Evolutionary conservation across 2,329 filamentous ascomycete genomes (phyloP).

Genomic region (Xylaria polymorpha): DNA sequence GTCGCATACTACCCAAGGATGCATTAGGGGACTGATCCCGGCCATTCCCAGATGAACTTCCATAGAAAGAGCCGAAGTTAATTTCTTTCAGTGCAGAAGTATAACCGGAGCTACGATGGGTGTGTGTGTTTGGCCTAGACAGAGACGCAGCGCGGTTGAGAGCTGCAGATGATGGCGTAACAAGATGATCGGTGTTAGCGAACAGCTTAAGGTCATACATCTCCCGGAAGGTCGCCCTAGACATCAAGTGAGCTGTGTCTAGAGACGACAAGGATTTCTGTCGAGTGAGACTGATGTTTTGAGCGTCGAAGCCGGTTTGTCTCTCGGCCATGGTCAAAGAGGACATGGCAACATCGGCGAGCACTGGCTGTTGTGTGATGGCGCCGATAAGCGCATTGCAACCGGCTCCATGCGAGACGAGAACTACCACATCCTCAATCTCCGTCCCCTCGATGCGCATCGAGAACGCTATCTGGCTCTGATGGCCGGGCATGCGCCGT

Average conservation of each 20-base stretch:
- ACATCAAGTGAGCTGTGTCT: slow-evolving; percentile 43
- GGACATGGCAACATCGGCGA: slow-evolving; percentile 89
- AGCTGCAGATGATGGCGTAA: slow-evolving; percentile 52
- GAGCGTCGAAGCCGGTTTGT: slow-evolving; percentile 60
- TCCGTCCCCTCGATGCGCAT: slow-evolving; percentile 67
- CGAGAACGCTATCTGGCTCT: slow-evolving; percentile 47
- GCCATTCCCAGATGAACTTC: slow-evolving; percentile 55
- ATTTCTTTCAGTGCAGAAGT: slow-evolving; percentile 49
- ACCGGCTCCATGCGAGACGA: slow-evolving; percentile 94
- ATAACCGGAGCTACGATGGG: slow-evolving; percentile 55
- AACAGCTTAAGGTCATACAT: slow-evolving; percentile 79
- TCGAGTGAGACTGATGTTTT: slow-evolving; percentile 47
- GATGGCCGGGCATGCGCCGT: slow-evolving; percentile 44
- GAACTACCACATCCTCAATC: slow-evolving; percentile 80
- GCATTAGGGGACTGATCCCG: slow-evolving; percentile 61
- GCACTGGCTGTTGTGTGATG: slow-evolving; percentile 88
- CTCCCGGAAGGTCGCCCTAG: slow-evolving; percentile 63
- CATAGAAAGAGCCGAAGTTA: slow-evolving; percentile 51
- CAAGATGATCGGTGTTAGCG: slow-evolving; percentile 80
- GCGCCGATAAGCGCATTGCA: slow-evolving; percentile 96
- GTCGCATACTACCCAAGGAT: slow-evolving; percentile 52
- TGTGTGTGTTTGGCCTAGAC: slow-evolving; percentile 51
- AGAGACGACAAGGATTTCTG: slow-evolving; percentile 43
- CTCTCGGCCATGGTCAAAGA: slow-evolving; percentile 89
- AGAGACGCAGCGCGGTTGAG: slow-evolving; percentile 49